These are phyloP conservation scores for Nepenthes gracilis DNA, from an alignment of 148 eudicot genomes.

Conservation along the genomic window DNA sequence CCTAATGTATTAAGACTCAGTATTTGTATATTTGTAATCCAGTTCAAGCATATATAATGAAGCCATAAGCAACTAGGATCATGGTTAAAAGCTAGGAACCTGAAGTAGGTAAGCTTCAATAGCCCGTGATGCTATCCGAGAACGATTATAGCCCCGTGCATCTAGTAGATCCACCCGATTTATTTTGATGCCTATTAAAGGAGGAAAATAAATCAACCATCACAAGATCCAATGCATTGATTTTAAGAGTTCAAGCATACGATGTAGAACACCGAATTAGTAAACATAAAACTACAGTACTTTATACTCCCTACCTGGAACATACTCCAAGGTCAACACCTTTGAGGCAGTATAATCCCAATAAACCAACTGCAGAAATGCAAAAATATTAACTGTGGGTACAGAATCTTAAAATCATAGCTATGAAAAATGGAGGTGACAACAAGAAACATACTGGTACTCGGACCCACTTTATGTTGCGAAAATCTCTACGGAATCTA, in stretches of 20 bases:
- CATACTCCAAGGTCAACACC: constrained; percentile 92
- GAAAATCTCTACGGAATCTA: constrained; percentile 85
- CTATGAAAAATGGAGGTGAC: constrained; percentile 2
- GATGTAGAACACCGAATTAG: neutral
- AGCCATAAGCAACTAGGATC: neutral
- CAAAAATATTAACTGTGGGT: constrained; percentile 6
- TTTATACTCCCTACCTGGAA: constrained; percentile 57
- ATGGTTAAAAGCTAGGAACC: constrained; percentile 22
- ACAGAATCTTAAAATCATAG: constrained; percentile 1
- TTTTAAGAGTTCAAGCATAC: neutral
- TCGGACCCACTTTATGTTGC: constrained; percentile 98
- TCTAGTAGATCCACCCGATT: constrained; percentile 66
- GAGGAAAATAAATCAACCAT: constrained; percentile 3
- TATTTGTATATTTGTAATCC: neutral
- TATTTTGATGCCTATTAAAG: constrained; percentile 64
- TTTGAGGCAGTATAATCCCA: constrained; percentile 92
- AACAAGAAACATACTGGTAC: constrained; percentile 82
- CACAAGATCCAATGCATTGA: neutral
- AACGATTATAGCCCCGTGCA: constrained; percentile 57
- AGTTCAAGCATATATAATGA: neutral
- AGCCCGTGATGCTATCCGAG: constrained; percentile 75
- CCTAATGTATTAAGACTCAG: no score
- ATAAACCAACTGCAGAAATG: constrained; percentile 39
- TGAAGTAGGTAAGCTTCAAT: constrained; percentile 95
- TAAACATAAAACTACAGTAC: constrained; percentile 1